A percentile compares a stretch with the other conserved stretches of the same genome.
Conservation (phyloP, 306 rosid species). For the Quercus alba region DNA sequence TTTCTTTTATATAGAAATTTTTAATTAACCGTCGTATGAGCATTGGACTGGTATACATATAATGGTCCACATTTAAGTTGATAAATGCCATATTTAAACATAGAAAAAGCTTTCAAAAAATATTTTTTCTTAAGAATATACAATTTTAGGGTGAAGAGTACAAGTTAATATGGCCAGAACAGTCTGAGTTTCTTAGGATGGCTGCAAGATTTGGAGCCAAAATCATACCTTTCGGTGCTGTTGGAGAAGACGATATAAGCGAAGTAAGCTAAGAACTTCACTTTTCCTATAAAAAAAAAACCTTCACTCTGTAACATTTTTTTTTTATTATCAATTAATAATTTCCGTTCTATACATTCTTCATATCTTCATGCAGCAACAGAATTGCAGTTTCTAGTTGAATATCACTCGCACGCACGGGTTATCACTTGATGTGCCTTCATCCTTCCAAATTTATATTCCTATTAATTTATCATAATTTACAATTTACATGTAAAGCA, state of each 20-base stretch:
- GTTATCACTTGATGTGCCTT: not conserved
- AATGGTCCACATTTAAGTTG: too few species aligned
- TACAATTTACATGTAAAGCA: not conserved
- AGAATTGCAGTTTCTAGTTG: not conserved
- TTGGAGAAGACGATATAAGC: slow-evolving; percentile 89
- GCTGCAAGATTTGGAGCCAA: slow-evolving; percentile 92
- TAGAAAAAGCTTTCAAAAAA: too few species aligned
- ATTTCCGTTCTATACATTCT: not conserved
- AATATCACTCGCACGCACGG: not conserved
- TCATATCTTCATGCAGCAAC: not conserved
- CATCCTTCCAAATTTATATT: not conserved
- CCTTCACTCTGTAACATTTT: not conserved
- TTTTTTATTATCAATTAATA: slow-evolving; percentile 1
- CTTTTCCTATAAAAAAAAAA: too few species aligned
- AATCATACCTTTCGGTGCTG: slow-evolving; percentile 83
- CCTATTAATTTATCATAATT: not conserved
- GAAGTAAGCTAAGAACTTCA: slow-evolving; percentile 40
- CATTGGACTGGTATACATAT: too few species aligned
- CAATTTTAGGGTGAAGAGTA: slow-evolving; percentile 75
- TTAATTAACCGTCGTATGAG: too few species aligned
- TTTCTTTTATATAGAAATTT: too few species aligned
- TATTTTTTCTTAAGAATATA: too few species aligned
- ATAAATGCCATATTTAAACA: too few species aligned
- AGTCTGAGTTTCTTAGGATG: slow-evolving; percentile 90
- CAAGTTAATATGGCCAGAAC: slow-evolving; percentile 90